Evolutionary conservation across 306 rosid species (phyloP).

Genomic region (Cicer judaicum): DNA sequence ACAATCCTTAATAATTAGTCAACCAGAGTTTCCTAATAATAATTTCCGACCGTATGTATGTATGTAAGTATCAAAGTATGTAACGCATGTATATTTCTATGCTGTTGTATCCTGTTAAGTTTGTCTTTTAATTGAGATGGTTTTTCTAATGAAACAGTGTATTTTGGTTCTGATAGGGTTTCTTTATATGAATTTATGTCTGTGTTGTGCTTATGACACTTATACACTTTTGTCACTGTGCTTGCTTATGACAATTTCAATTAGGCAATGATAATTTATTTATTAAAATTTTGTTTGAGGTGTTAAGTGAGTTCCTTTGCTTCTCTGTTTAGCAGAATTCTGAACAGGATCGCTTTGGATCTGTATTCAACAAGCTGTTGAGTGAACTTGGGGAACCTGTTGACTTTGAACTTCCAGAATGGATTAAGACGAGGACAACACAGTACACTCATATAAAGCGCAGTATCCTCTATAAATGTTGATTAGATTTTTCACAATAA

Average conservation of each 20-base stretch:
- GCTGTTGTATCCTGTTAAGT: slow-evolving; percentile 29
- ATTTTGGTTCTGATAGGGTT: slow-evolving; percentile 25
- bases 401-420: slow-evolving; percentile 90
- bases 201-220: background rate
- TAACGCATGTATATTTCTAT: too few species aligned
- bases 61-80: background rate
- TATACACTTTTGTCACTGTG: slow-evolving; percentile 2
- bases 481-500: slow-evolving; percentile 3
- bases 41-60: background rate
- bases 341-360: slow-evolving; percentile 59
- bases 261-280: background rate
- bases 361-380: slow-evolving; percentile 73
- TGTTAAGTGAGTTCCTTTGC: slow-evolving; percentile 39
- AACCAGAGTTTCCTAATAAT: background rate
- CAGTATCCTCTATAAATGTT: slow-evolving; percentile 73
- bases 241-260: background rate
- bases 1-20: slow-evolving; percentile 18
- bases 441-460: slow-evolving; percentile 78
- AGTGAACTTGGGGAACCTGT: slow-evolving; percentile 73
- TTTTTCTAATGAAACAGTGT: background rate
- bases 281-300: slow-evolving; percentile 18
- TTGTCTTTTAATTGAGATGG: slow-evolving; percentile 1
- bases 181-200: background rate
- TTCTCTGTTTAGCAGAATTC: slow-evolving; percentile 59
- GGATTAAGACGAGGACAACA: slow-evolving; percentile 66